Base-by-base conservation (phyloP, 208 protist species). In the Polymyxa betae region DNA sequence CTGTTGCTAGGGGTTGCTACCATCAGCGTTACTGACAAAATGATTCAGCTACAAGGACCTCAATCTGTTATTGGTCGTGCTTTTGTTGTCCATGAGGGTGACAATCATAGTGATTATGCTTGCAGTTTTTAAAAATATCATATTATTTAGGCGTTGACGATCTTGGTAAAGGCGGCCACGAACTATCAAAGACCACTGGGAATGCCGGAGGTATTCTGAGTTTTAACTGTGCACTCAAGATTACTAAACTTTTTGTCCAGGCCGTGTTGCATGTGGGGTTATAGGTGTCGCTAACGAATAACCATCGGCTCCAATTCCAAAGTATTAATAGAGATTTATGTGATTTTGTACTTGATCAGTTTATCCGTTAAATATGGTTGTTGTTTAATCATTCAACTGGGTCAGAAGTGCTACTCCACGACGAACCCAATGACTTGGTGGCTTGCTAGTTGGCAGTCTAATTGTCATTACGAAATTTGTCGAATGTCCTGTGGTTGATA, bases 391-490 rank as follows among this genome's bases (percentile, higher is more conserved):
- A 44, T 44, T 20, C 20, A 92, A 88, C 0, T 40, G 40, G 44
- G 35, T 54, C 88, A 95, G 45, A 32, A 96, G 88, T 0, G 95
- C 95, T 38, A 94, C 93, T 24, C 98, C 98, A 32, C 97, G 94
- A 92, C 98, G 96, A 78, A 98, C 96, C 98, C 98, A 99, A 94
- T 98, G 96, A 43, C 91, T 88, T 29, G 96, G 94, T 0, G 95
- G 90, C 10, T 94, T 92, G 38, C 94, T 93, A 0, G 97, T 97
- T 10, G 97, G 97, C 43, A 99, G 95, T 72, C 98, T 94, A 72
- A 99, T 96, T 20, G 95, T 93, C 44, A 98, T 95, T 43, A 99
- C 96, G 94, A 98, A 99, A 95, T 99, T 99, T 38, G 98, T 99
- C 0, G 97, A 99, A 94, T 99, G 98, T 40, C 98, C 98, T 0